Percentiles rank a stretch among this genome's conserved stretches.
These are phyloP conservation scores for Magnaporthiopsis rhizophila DNA, from an alignment of 2,329 filamentous ascomycete genomes.

Conservation along the genomic window DNA sequence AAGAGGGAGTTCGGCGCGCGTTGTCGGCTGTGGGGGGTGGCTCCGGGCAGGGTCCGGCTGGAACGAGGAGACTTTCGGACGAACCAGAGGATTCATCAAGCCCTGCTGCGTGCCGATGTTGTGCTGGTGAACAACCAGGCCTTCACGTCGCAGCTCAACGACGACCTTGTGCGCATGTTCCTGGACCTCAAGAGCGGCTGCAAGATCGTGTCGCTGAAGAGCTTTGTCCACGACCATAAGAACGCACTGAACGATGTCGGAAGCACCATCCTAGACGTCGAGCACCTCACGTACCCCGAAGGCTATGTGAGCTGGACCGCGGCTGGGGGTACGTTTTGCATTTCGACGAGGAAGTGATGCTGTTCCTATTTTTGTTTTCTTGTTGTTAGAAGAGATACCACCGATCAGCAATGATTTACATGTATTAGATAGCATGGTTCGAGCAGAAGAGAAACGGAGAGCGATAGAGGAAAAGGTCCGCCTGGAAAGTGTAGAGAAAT, in stretches of 20 bases:
- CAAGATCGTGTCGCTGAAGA: slow-evolving; percentile 84
- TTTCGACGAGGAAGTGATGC: slow-evolving; percentile 66
- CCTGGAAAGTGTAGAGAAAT: not conserved
- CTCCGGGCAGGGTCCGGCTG: slow-evolving; percentile 70
- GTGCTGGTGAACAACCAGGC: slow-evolving; percentile 97
- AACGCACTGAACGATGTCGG: slow-evolving; percentile 72
- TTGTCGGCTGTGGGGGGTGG: slow-evolving; percentile 81
- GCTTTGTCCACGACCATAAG: slow-evolving; percentile 76
- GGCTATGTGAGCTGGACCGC: slow-evolving; percentile 89
- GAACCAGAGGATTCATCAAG: slow-evolving; percentile 59
- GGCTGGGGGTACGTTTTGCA: slow-evolving; percentile 75
- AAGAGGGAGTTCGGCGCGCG: slow-evolving; percentile 76
- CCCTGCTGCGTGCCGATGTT: slow-evolving; percentile 82
- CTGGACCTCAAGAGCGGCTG: slow-evolving; percentile 87
- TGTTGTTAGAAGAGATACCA: slow-evolving; percentile 6
- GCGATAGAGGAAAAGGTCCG: no score
- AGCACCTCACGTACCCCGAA: slow-evolving; percentile 53
- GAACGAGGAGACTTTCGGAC: slow-evolving; percentile 78
- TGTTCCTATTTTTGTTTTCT: not conserved
- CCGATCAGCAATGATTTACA: not conserved
- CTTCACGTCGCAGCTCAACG: slow-evolving; percentile 82
- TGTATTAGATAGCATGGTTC: not conserved
- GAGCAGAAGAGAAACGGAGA: not conserved
- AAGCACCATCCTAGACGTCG: slow-evolving; percentile 71
- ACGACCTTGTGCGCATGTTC: slow-evolving; percentile 78